These are phyloP conservation scores for Cardamine resedifolia DNA, from an alignment of 345 rosid species.

Conservation along the genomic window DNA sequence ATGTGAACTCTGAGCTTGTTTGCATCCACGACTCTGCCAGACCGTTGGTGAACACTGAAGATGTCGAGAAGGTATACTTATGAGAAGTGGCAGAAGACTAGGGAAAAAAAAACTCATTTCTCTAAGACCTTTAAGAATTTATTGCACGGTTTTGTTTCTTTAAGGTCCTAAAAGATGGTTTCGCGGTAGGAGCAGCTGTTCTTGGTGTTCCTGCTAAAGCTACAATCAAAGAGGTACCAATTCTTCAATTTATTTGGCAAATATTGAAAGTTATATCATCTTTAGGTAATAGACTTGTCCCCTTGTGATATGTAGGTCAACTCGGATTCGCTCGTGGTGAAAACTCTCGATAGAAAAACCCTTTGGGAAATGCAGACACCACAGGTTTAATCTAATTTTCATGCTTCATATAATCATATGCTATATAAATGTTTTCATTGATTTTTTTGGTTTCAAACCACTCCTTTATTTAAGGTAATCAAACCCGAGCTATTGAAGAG, in stretches of 20 bases:
- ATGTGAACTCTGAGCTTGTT: conserved; percentile 73
- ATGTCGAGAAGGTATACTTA: conserved; percentile 63
- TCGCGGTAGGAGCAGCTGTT: conserved; percentile 81
- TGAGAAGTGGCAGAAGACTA: background rate
- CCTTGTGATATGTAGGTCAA: conserved; percentile 53
- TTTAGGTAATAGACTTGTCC: background rate
- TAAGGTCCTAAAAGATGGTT: conserved; percentile 81
- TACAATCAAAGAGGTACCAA: conserved; percentile 86
- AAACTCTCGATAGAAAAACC: conserved; percentile 83
- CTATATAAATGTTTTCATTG: background rate
- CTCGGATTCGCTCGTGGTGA: conserved; percentile 71
- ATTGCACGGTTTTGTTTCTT: conserved; percentile 2
- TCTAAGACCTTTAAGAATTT: background rate
- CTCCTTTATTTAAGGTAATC: conserved; percentile 55
- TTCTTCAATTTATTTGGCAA: background rate
- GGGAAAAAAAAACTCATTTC: background rate
- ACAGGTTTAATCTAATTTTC: conserved; percentile 51
- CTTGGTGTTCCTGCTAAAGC: conserved; percentile 97
- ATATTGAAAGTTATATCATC: background rate
- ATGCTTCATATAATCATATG: background rate
- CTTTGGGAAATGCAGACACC: conserved; percentile 99
- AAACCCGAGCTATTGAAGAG: conserved; percentile 70
- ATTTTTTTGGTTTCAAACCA: conserved; percentile 1
- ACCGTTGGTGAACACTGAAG: conserved; percentile 64
- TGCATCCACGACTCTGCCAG: conserved; percentile 96